These are phyloP conservation scores for Nemania serpens DNA, from an alignment of 2,329 filamentous ascomycete species.

Conservation along the genomic window DNA sequence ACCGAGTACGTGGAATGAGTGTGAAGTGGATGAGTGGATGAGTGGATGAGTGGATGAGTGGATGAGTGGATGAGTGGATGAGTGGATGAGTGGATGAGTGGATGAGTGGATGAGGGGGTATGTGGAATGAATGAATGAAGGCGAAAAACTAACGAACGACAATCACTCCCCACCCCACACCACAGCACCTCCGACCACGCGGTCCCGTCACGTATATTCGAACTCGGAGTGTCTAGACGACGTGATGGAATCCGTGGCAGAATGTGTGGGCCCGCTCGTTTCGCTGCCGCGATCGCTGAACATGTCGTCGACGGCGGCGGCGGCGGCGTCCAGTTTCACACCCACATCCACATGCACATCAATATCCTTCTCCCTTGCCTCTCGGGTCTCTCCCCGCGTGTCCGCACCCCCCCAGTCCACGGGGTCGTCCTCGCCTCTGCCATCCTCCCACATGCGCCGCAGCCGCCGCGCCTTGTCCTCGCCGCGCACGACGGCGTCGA, in stretches of 20 bases:
- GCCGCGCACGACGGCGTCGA: constrained; percentile 43
- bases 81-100: no score
- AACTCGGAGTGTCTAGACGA: constrained; percentile 13
- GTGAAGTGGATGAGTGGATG: no score
- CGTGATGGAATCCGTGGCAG: constrained; percentile 1
- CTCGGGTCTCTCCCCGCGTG: constrained; percentile 22
- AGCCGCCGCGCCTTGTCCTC: constrained; percentile 36
- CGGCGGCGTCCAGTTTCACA: not conserved
- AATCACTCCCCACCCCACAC: no score
- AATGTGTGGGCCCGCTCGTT: constrained; percentile 18
- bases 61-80: no score
- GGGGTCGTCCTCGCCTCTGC: constrained; percentile 43
- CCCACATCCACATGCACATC: no score
- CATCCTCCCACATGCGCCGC: constrained; percentile 44
- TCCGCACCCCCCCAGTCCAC: not conserved
- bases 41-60: no score
- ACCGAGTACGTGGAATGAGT: no score
- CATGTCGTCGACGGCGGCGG: constrained; percentile 6
- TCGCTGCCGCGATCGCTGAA: constrained; percentile 29
- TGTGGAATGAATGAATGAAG: no score
- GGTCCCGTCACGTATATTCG: not conserved
- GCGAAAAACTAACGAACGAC: no score
- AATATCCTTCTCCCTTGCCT: not conserved
- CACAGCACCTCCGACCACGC: not conserved
- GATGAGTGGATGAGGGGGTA: no score